Conservation (phyloP, 306 rosid genomes). For the Urtica urens region DNA sequence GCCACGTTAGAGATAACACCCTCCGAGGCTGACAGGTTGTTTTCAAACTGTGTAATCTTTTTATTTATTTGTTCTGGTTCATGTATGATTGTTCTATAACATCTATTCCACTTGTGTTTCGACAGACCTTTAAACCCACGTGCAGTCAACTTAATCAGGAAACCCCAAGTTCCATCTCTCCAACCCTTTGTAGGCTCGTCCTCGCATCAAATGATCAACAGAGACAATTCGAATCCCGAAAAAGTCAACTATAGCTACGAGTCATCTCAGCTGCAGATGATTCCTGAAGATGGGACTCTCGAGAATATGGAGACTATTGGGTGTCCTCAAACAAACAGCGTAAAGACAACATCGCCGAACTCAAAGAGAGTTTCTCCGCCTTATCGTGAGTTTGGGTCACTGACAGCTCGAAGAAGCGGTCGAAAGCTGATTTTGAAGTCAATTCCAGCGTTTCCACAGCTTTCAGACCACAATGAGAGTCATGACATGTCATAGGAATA, state of each 20-base stretch:
- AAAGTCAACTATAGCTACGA: background rate
- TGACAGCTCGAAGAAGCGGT: constrained; percentile 10
- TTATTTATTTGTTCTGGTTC: no score
- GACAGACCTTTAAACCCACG: constrained; percentile 8
- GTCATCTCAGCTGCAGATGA: constrained; percentile 4
- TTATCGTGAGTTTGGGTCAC: constrained; percentile 9
- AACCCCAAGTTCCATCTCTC: background rate
- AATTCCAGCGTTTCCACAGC: constrained; percentile 13
- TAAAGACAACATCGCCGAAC: constrained; percentile 19
- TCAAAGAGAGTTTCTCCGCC: constrained; percentile 20
- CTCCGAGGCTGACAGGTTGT: constrained; percentile 16
- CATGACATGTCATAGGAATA: background rate
- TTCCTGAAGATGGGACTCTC: constrained; percentile 18
- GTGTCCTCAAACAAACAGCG: constrained; percentile 1
- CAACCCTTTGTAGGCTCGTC: background rate
- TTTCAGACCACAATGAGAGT: constrained; percentile 7
- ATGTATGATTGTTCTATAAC: background rate
- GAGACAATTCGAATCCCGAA: constrained; percentile 9
- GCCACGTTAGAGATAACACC: constrained; percentile 6
- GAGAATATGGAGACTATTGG: constrained; percentile 1
- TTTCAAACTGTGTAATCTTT: background rate
- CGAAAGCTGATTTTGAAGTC: constrained; percentile 21
- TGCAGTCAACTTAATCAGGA: background rate
- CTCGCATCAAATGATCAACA: constrained; percentile 6
- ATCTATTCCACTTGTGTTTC: background rate